These are phyloP conservation scores for Fusarium marasasianum DNA, from an alignment of 2,329 filamentous ascomycete species.

Conservation along the genomic window DNA sequence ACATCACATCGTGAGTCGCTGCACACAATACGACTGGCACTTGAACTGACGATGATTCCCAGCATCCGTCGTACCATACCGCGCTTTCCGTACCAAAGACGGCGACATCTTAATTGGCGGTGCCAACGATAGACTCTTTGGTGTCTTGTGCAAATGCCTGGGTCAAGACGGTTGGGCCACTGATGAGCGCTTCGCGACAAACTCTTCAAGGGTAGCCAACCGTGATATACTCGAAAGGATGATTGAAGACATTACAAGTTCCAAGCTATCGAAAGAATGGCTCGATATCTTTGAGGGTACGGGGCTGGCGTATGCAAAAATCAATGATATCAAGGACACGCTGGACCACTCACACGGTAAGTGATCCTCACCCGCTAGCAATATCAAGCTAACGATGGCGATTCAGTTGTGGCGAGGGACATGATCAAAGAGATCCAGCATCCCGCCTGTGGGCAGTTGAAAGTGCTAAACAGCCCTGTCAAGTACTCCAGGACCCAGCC, in stretches of 20 bases:
- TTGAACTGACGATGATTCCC: accelerated
- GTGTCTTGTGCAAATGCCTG: slow-evolving; percentile 67
- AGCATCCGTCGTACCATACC: slow-evolving; percentile 97
- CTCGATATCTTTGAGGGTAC: slow-evolving; percentile 82
- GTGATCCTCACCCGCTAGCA: slow-evolving; percentile 1
- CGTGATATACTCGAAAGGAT: slow-evolving; percentile 77
- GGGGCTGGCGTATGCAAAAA: slow-evolving; percentile 88
- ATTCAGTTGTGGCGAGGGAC: slow-evolving; percentile 64
- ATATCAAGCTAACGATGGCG: no score
- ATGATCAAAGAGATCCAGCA: slow-evolving; percentile 93
- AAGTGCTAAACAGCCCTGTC: slow-evolving; percentile 89
- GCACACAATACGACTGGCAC: accelerated
- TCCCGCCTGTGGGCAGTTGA: slow-evolving; percentile 80
- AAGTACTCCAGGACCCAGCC: slow-evolving; percentile 89
- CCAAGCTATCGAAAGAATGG: slow-evolving; percentile 87
- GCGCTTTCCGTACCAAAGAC: slow-evolving; percentile 78
- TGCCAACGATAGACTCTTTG: slow-evolving; percentile 74
- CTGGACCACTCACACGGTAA: slow-evolving; percentile 83
- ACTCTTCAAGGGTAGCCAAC: slow-evolving; percentile 71
- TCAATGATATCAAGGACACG: slow-evolving; percentile 89
- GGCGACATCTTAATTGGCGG: slow-evolving; percentile 74
- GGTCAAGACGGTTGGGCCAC: slow-evolving; percentile 65
- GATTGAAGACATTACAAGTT: slow-evolving; percentile 78
- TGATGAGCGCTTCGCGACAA: slow-evolving; percentile 66
- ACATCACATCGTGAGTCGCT: slow-evolving; percentile 83